Evolutionary conservation across 768 basidiomycete genomes (phyloP), one percentile per base, ranked within the genome.

Genomic region (Lentinula aciculospora): DNA sequence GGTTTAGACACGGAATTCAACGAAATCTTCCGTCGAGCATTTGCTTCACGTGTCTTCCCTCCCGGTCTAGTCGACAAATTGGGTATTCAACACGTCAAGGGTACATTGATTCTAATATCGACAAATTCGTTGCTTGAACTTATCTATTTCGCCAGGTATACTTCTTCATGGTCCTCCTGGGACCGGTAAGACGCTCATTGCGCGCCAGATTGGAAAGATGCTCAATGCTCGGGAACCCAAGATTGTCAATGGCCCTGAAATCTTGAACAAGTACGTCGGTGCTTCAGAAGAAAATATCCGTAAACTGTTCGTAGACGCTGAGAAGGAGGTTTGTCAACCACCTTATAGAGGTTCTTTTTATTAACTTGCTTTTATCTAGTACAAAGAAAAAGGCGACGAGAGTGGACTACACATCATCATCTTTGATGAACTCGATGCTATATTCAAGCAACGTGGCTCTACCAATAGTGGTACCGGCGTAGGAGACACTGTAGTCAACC

Each of bases 391-490:
- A 72, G 92, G 88, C 6, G 96, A 98, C 62, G 95, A 98, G 63
- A 96, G 94, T 71, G 94, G 93, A 3, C 74, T 99, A 47, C 97
- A 99, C 67, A 98, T 99, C 75, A 98, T 99, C 74, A 99, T 99
- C 60, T 99, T 99, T 66, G 97, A 99, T 69, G 97, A 99, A 72
- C 72, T 99, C 64, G 97, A 99, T 67, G 97, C 97, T 15, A 92
- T 99, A 62, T 98, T 94, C 80, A 99, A 98, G 70, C 97, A 98
- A 66, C 89, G 97, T 81, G 97, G 97, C 4, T 92, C 92, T 7
- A 91, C 88, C 1, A 88, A 85, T 65, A 85, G 77, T 58, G 93
- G 95, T 2, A 98, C 97, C 8, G 97, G 97, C 46, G 97, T 99
- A 4, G 96, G 94, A n/a, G 97, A 99, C 70, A 98, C 88, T 19